Evolutionary conservation across 805 yeast species (phyloP).

Genomic region (Cyberlindnera mycetangii): DNA sequence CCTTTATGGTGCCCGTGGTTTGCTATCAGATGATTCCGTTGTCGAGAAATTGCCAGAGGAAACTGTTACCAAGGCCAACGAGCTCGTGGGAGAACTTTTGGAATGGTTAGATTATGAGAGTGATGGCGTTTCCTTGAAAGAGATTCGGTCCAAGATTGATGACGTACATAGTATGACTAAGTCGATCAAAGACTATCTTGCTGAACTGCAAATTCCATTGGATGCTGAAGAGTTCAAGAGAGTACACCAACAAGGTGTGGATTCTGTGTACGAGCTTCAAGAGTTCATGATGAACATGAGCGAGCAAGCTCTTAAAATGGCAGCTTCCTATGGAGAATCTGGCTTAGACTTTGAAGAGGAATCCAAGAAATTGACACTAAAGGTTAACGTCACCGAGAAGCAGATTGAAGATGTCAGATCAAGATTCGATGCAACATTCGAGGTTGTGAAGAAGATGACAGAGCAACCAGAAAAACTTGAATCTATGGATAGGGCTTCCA

Average conservation of each 20-base stretch:
- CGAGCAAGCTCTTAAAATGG: constrained; percentile 41
- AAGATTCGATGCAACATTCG: constrained; percentile 28
- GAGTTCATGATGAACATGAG: constrained; percentile 42
- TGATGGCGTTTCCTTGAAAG: constrained; percentile 43
- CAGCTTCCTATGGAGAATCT: constrained; percentile 40
- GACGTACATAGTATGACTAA: constrained; percentile 27
- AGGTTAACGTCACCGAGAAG: constrained; percentile 22
- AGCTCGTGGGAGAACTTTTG: constrained; percentile 44
- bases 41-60: constrained; percentile 38
- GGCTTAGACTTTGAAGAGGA: constrained; percentile 53
- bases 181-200: constrained; percentile 37
- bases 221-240: constrained; percentile 42
- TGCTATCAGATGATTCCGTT: constrained; percentile 52
- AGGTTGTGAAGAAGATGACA: constrained; percentile 28
- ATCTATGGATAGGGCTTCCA: constrained; percentile 27
- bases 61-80: constrained; percentile 35
- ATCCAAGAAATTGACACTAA: constrained; percentile 40
- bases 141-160: constrained; percentile 34
- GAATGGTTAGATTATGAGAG: constrained; percentile 82
- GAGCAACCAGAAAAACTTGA: constrained; percentile 21
- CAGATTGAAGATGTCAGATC: constrained; percentile 29
- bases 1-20: constrained; percentile 66
- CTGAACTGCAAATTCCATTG: constrained; percentile 45
- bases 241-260: constrained; percentile 41
- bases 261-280: constrained; percentile 41